phyloP scores from a whole-genome alignment of 2,329 filamentous ascomycete genomes.

The Arthrinium phaeospermum region DNA sequence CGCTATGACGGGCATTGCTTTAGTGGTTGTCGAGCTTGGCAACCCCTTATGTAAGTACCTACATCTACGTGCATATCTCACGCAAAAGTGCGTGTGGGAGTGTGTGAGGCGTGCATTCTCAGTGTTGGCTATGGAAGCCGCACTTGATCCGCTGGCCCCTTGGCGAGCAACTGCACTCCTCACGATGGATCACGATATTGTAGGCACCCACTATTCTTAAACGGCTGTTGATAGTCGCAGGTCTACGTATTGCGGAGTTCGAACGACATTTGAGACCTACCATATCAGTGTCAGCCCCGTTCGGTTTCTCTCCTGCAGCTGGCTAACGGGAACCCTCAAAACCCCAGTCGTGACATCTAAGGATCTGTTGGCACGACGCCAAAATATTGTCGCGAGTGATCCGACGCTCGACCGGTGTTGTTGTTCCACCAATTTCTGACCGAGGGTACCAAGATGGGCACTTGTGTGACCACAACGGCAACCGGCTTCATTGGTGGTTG shows the following conservation, averaged over 20 bases:
- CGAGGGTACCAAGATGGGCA: background rate
- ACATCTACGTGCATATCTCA: background rate
- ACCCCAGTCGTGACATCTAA: background rate
- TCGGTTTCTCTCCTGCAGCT: background rate
- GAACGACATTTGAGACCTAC: background rate
- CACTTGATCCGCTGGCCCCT: background rate
- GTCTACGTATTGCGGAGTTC: background rate
- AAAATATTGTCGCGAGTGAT: background rate
- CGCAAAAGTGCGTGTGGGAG: no score
- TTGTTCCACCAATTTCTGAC: conserved; percentile 1
- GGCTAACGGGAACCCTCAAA: background rate
- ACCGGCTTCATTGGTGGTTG: background rate
- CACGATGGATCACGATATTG: no score
- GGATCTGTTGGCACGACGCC: background rate
- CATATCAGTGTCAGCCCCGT: background rate
- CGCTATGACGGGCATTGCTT: conserved; percentile 10
- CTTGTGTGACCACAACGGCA: background rate
- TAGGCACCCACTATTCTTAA: background rate
- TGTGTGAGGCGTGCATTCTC: background rate
- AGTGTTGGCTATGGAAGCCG: background rate
- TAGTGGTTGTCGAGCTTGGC: conserved; percentile 10
- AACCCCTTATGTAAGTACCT: background rate
- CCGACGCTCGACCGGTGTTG: background rate
- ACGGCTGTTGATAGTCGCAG: background rate
- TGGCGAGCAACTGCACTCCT: background rate